These are phyloP conservation scores for Penicillium ochrochloron DNA, from an alignment of 495 filamentous ascomycete species.

Conservation along the genomic window DNA sequence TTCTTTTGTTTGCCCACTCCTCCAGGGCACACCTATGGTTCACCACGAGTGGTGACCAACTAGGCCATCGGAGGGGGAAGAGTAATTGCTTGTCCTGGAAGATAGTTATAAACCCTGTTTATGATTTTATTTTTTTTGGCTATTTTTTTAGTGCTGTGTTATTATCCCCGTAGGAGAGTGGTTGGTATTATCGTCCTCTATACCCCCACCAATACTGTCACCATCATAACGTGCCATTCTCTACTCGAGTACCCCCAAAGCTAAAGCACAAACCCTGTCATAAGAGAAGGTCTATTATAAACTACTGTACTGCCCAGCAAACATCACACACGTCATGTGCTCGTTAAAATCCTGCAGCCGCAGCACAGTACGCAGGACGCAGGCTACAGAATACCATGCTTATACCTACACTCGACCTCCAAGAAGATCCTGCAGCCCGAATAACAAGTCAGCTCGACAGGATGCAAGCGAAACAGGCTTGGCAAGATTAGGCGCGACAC, in stretches of 20 bases:
- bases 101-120: too few relatives aligned
- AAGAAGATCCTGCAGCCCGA: constrained; percentile 9
- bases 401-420: background rate
- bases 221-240: too few relatives aligned
- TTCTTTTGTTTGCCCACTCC: too few relatives aligned
- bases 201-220: too few relatives aligned
- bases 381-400: constrained; percentile 4
- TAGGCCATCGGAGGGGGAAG: too few relatives aligned
- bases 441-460: constrained; percentile 15
- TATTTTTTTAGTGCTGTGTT: too few relatives aligned
- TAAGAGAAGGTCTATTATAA: background rate
- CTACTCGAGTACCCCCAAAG: background rate
- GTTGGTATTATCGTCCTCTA: too few relatives aligned
- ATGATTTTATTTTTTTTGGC: too few relatives aligned
- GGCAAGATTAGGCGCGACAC: background rate
- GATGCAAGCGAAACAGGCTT: background rate
- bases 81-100: too few relatives aligned
- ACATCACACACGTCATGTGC: constrained; percentile 12
- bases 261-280: background rate
- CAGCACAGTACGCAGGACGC: background rate
- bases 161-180: too few relatives aligned
- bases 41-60: too few relatives aligned
- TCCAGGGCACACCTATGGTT: too few relatives aligned
- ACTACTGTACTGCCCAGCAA: background rate
- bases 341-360: background rate